A percentile compares a stretch with the other conserved stretches of the same genome.
These are phyloP conservation scores for Pythium aquatile DNA, from an alignment of 352 stramenopile species.

Conservation along the genomic window DNA sequence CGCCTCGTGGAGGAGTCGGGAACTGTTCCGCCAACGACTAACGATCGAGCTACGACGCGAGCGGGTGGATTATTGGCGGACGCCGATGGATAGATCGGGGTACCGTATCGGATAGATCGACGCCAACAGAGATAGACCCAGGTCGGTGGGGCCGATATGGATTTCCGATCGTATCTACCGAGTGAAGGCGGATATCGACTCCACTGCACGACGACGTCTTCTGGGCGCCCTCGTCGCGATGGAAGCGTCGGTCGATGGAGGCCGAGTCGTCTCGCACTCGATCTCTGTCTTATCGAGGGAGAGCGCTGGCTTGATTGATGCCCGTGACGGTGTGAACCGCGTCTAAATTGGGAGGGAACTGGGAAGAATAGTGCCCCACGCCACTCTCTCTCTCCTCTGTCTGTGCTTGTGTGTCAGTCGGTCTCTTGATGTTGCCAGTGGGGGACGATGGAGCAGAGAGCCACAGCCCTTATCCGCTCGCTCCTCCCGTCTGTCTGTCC, in stretches of 20 bases:
- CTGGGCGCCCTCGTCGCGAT: background rate
- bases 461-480: background rate
- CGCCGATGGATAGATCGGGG: too few species aligned
- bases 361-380: constrained; percentile 2
- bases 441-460: constrained; percentile 2
- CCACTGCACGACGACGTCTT: background rate
- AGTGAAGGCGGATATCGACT: background rate
- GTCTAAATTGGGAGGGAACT: constrained; percentile 11
- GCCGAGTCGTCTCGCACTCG: background rate
- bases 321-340: background rate
- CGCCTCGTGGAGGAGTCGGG: background rate
- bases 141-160: too few species aligned
- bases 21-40: background rate
- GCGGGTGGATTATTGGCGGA: too few species aligned
- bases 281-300: constrained; percentile 13
- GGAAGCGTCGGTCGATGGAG: background rate
- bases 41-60: too few species aligned
- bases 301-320: constrained; percentile 18
- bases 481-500: too few species aligned
- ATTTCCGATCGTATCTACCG: background rate
- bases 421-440: constrained; percentile 16
- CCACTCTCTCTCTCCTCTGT: constrained; percentile 10
- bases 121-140: too few species aligned
- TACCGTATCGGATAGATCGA: too few species aligned
- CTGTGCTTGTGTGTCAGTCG: background rate